Base-by-base conservation (phyloP, 352 stramenopile species). In the Pythium sp. region DNA sequence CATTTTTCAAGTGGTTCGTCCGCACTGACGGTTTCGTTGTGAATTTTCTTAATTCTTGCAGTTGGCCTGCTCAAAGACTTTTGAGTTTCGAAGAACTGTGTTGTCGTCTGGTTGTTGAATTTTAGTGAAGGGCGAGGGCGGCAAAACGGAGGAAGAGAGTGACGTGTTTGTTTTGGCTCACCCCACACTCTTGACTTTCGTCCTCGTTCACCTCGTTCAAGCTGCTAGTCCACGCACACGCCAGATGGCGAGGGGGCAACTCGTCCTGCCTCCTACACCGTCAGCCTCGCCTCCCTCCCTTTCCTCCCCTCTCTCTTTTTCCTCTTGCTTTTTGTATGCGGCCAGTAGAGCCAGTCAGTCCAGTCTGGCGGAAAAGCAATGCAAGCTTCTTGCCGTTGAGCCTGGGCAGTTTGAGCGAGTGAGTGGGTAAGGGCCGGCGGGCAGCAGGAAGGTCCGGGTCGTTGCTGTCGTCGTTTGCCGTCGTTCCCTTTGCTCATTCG, bases 401-500 rank as follows among this genome's bases (percentile, higher is more conserved):
- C 41, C 15, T 47, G 41, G 41, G 41, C 41, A 47, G 14, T 9
- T n/a, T 9, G 41, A 20, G 32, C 8, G 22, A 15, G 53, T 38
- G 53, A 15, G 53, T n/a, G 51, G 22, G 49, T 9, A 22, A 18
- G 18, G 26, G 9, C 38, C 12, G 14, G 36, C 36, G 36, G 26
- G 54, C 54, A 9, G 49, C 26, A 26, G 30, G 30, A n/a, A 60
- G 55, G 22, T 26, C 14, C 8, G 11, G 51, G 53, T 58, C 22
- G 26, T 12, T 14, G 24, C 26, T 30, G 54, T 30, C 55, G 55
- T 61, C 55, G 55, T 28, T 46, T 61, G 55, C 55, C 30, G 55
- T 43, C 55, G 30, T 46, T 61, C 63, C n/a, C 24, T 55, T 32
- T 24, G 28, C 38, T 64, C 70, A 75, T 69, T 75, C 70, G 59